These are phyloP conservation scores for Russula virescens DNA, from an alignment of 768 basidiomycete species.

Conservation along the genomic window DNA sequence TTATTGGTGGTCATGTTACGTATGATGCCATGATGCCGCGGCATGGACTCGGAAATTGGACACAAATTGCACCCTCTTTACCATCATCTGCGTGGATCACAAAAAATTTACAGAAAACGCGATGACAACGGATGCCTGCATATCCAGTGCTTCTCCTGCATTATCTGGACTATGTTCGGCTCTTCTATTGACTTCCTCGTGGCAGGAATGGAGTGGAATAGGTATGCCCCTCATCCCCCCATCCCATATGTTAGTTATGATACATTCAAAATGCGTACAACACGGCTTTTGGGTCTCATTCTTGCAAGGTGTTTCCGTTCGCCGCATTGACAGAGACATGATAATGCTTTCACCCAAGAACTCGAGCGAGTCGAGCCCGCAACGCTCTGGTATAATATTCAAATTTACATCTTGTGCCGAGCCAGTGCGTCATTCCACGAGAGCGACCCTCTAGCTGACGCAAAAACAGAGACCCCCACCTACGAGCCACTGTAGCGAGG, in stretches of 20 bases:
- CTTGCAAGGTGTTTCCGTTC: slow-evolving; percentile 18
- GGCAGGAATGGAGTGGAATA: slow-evolving; percentile 14
- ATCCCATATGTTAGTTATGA: not conserved
- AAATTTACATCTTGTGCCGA: slow-evolving; percentile 19
- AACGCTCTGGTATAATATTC: slow-evolving; percentile 17
- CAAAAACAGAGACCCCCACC: slow-evolving; percentile 22
- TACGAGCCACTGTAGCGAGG: slow-evolving; percentile 25
- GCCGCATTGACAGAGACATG: slow-evolving; percentile 17
- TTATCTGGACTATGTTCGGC: slow-evolving; percentile 25
- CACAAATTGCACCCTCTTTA: no score
- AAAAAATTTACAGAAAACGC: not conserved
- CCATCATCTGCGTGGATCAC: no score
- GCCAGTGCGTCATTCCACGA: slow-evolving; percentile 11
- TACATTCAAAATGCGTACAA: not conserved
- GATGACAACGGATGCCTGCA: not conserved
- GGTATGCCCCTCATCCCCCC: not conserved
- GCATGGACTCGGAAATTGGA: no score
- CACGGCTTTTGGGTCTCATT: slow-evolving; percentile 26
- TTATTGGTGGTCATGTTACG: no score
- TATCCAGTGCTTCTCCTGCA: slow-evolving; percentile 20
- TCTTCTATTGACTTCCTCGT: slow-evolving; percentile 27
- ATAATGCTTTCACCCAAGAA: slow-evolving; percentile 22
- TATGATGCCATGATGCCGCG: no score
- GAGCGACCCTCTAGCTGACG: not conserved
- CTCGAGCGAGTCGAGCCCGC: slow-evolving; percentile 21